Conservation (phyloP, 257 asterid genomes). For the Cinchona pubescens region DNA sequence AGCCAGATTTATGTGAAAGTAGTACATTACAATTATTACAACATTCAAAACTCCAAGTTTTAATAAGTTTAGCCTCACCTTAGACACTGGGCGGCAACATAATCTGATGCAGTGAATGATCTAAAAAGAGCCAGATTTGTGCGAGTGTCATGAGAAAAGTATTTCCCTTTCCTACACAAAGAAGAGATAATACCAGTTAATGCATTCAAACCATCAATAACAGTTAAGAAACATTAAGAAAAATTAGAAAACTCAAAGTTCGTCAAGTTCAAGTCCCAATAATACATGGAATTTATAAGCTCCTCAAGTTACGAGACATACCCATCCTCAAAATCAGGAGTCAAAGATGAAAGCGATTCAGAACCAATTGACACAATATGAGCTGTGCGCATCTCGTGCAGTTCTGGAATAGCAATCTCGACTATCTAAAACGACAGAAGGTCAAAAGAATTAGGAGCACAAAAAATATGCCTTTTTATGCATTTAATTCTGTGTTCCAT, state of each 20-base stretch:
- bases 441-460: constrained; percentile 17
- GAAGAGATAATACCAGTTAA: constrained; percentile 12
- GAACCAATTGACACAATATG: constrained; percentile 90
- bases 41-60: not conserved
- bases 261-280: constrained; percentile 5
- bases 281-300: constrained; percentile 2
- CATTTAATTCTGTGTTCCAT: constrained; percentile 7
- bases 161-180: constrained; percentile 50
- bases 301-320: constrained; percentile 32
- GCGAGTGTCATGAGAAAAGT: constrained; percentile 70
- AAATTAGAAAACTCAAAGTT: not conserved
- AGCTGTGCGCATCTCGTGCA: constrained; percentile 86
- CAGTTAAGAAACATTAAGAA: not conserved
- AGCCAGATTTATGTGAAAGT: not conserved
- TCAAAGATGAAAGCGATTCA: constrained; percentile 62
- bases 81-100: constrained; percentile 93
- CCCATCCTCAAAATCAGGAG: constrained; percentile 86
- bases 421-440: constrained; percentile 55
- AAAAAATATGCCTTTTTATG: not conserved
- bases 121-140: constrained; percentile 81
- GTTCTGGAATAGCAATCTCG: constrained; percentile 91
- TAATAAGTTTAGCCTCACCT: constrained; percentile 39
- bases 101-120: constrained; percentile 84
- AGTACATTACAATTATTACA: not conserved
- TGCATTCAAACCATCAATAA: not conserved